A percentile compares a stretch with the other conserved stretches of the same genome.
Evolutionary conservation across 2,329 filamentous ascomycete genomes (phyloP).

Genomic region (Myriosclerotinia scirpicola): DNA sequence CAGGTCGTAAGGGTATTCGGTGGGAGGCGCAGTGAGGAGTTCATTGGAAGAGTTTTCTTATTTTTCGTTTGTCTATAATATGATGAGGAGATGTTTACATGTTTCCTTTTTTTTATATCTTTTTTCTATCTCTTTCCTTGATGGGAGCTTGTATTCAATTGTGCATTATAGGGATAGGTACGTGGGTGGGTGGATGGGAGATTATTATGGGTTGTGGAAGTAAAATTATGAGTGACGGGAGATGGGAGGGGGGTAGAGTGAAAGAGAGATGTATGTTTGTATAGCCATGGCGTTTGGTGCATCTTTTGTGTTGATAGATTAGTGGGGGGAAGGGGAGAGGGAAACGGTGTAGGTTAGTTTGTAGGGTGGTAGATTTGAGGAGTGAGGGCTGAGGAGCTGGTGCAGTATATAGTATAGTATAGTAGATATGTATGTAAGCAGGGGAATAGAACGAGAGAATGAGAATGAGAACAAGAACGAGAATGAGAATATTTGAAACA

Average conservation of each 20-base stretch:
- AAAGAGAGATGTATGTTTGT: background rate
- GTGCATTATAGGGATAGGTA: background rate
- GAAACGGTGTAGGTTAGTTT: too few relatives aligned
- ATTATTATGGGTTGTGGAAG: too few relatives aligned
- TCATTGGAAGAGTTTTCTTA: background rate
- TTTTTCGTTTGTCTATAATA: background rate
- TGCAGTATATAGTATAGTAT: background rate
- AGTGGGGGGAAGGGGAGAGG: too few relatives aligned
- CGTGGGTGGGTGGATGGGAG: background rate
- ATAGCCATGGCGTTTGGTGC: background rate
- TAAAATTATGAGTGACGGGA: background rate
- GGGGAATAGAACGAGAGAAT: too few relatives aligned
- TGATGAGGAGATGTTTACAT: background rate
- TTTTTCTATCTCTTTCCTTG: background rate
- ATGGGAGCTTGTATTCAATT: background rate
- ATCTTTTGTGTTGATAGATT: background rate
- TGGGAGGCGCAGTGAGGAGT: background rate
- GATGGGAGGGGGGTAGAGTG: background rate
- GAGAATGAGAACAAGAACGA: too few relatives aligned
- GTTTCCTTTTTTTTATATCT: background rate
- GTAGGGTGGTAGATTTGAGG: too few relatives aligned
- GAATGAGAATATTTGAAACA: too few relatives aligned
- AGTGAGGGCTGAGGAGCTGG: too few relatives aligned
- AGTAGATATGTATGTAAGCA: background rate
- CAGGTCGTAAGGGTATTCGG: background rate